Base-by-base conservation (phyloP, 2,329 filamentous ascomycete genomes). In the Didymella keratinophila region DNA sequence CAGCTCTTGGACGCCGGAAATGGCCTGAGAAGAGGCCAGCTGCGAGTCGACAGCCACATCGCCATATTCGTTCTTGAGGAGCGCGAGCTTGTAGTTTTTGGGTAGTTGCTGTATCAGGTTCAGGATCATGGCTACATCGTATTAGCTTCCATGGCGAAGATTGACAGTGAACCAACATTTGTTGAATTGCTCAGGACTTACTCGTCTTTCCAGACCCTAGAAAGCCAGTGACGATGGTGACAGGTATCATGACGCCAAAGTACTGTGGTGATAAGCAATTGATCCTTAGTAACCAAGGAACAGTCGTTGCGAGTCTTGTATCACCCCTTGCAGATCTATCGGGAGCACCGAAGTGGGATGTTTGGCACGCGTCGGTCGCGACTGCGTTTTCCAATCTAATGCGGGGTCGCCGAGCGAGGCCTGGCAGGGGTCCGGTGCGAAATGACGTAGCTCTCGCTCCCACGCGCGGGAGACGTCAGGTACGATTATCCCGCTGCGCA, bases 31-130 rank as follows among this genome's bases (percentile, higher is more conserved):
- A 0, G 90, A 84, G 16, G 95, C 94, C 28, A 99, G 89, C 76
- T 97, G 91, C 1, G 91, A 95, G 82, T 99, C 95, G 74, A 99
- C 85, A 34, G 93, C 93, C 41, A 99, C 80, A 76, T 98, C 93
- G 73, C 95, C 95, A 77, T 97, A 98, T 80, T 99, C 95, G 79
- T 99, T 99, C 78, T 99, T 99, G 54, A 99, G 86, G 16, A 99
- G 88, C 2, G 94, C 95, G 64, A 99, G 90, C 57, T 89, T 90
- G 86, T 99, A 98, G 64, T 88, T 89, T 52, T 84, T 79, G n/a
- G 89, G 88, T 14, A 99, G 89, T 80, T 99, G 95, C 0, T 93
- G 93, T 66, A 98, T 85, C 12, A 99, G 89, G 78, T 95, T 95
- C 62, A 99, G 88, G 64, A 99, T 93, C 58, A 99, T 84, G 2